A percentile compares a stretch with the other conserved stretches of the same genome.
Conservation (phyloP, 1,284 basidiomycete genomes). For the Malassezia brasiliensis region DNA sequence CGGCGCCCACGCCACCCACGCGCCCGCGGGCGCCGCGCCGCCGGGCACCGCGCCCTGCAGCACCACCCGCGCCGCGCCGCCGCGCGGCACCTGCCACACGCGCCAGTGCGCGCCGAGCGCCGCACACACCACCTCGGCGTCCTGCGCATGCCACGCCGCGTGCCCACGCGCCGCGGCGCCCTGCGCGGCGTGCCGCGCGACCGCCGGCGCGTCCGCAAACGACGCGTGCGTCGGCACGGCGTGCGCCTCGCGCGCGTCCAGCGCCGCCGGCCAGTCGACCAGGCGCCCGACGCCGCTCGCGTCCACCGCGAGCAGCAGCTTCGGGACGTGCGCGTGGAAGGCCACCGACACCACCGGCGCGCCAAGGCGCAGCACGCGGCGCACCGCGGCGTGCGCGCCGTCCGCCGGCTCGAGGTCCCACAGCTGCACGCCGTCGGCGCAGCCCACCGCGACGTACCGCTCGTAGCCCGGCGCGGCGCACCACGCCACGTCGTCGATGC, state of each 20-base stretch:
- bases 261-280: conserved; percentile 15
- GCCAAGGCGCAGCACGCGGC: neutral
- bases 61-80: neutral
- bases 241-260: neutral
- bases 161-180: neutral
- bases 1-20: conserved; percentile 7
- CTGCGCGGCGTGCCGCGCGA: conserved; percentile 6
- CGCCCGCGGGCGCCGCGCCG: neutral
- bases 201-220: conserved; percentile 4
- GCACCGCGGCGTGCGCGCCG: neutral
- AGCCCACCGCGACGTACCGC: conserved; percentile 7
- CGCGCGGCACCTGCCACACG: conserved; percentile 11
- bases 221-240: conserved; percentile 4
- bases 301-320: conserved; percentile 13
- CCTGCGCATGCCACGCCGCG: conserved; percentile 16
- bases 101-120: conserved; percentile 15
- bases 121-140: conserved; percentile 9
- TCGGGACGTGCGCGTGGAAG: conserved; percentile 13
- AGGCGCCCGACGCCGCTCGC: conserved; percentile 11
- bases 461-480: conserved; percentile 14
- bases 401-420: conserved; percentile 13
- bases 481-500: conserved; percentile 9
- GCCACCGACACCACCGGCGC: conserved; percentile 6
- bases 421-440: conserved; percentile 1
- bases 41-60: neutral